Evolutionary conservation across 1,284 basidiomycete genomes (phyloP).

Genomic region (Puccinia triticina): DNA sequence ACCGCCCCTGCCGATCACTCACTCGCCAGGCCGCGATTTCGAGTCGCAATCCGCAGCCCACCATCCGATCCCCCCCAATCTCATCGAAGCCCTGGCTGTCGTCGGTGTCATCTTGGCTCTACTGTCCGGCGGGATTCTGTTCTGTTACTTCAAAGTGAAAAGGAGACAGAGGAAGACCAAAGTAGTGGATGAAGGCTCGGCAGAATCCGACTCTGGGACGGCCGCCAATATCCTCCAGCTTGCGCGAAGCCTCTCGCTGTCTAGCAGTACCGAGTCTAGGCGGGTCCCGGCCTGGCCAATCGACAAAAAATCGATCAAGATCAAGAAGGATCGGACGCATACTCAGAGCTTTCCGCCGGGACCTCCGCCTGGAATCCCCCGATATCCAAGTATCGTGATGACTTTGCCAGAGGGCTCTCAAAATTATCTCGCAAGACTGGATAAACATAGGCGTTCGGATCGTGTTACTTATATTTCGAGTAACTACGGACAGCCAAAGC

Average conservation of each 20-base stretch:
- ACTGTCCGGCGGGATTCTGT: background rate
- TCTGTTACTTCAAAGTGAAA: background rate
- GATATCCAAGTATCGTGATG: background rate
- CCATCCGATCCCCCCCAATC: background rate
- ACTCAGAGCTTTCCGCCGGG: conserved; percentile 5
- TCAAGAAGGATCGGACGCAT: conserved; percentile 18
- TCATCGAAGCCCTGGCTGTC: conserved; percentile 17
- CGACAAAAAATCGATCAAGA: conserved; percentile 26
- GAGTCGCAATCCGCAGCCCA: background rate
- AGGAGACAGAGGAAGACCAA: background rate
- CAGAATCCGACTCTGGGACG: background rate
- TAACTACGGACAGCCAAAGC: background rate
- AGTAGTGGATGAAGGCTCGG: background rate
- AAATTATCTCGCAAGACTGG: background rate
- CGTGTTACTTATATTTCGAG: background rate
- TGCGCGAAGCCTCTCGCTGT: background rate
- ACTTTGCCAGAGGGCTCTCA: background rate
- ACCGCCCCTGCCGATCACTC: background rate
- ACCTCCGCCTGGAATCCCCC: background rate
- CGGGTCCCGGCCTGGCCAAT: conserved; percentile 14
- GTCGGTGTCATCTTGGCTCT: background rate
- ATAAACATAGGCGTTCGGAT: background rate
- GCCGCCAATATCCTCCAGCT: background rate
- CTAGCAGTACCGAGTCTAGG: background rate
- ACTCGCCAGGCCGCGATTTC: background rate